Base-by-base conservation (phyloP, 768 basidiomycete genomes). In the Hortiboletus campestris region DNA sequence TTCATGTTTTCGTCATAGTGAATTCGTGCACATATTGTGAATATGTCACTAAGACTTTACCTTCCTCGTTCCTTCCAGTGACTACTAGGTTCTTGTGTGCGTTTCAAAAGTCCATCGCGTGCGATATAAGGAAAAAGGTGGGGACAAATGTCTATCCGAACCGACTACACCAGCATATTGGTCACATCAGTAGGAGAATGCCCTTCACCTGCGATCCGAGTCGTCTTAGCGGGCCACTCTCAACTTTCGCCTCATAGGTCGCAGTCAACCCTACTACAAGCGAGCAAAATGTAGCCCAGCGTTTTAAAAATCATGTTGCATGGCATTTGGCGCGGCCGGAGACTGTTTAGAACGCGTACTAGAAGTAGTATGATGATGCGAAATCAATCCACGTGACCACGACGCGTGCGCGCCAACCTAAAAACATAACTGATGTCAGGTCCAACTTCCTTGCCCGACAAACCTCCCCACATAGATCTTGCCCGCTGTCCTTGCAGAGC, bases 141-240 rank as follows among this genome's bases (percentile, higher is more conserved):
- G 22, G 28, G 19, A 63, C 59, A 62, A 55, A 60, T 19, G 42
- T 35, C n/a, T 22, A 19, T 17, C 19, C 51, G 40, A 11, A 40
- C 2, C 10, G 14, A 40, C 41, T 39, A 32, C 5, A 4, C 19
- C 25, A 13, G 3, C 12, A n/a, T 22, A 55, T 65, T 75, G 46
- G 66, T 88, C 14, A 94, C 94, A 67, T 91, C 97, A 65, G 98
- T 99, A 7, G 91, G 45, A 99, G 75, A 17, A 94, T 91, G 14
- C 85, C 87, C 73, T 98, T 97, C n/a, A 98, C 94, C 87, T 91
- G 53, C 19, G 32, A 57, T 38, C 38, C n/a, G n/a, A n/a, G n/a
- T n/a, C n/a, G n/a, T n/a, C n/a, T n/a, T n/a, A n/a, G n/a, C n/a
- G n/a, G n/a, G n/a, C n/a, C n/a, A n/a, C n/a, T n/a, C n/a, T n/a